phyloP scores from a whole-genome alignment of 1,284 basidiomycete species.

The Trichosporon sp. region DNA sequence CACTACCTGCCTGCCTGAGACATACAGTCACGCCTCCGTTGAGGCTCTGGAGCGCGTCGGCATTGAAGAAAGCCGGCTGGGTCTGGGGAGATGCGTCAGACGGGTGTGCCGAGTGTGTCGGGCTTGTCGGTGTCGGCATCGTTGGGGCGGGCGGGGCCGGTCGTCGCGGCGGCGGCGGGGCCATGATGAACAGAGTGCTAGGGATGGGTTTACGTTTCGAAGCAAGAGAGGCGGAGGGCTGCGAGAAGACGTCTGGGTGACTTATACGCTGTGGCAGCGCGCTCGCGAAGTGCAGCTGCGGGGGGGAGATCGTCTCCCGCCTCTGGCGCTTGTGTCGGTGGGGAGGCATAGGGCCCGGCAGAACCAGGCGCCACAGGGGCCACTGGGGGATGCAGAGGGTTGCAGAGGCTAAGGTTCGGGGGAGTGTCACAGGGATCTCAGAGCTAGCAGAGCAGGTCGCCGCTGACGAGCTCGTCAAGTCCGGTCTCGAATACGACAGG shows the following conservation, averaged over 20 bases:
- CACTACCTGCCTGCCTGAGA: background rate
- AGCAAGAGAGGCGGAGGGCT: background rate
- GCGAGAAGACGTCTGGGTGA: slow-evolving; percentile 6
- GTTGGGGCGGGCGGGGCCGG: background rate
- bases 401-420: no score
- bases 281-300: slow-evolving; percentile 12
- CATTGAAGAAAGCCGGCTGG: background rate
- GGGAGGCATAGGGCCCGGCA: slow-evolving; percentile 2
- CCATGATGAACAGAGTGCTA: background rate
- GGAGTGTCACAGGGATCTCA: no score
- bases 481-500: background rate
- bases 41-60: slow-evolving; percentile 14
- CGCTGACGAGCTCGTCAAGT: background rate
- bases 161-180: slow-evolving; percentile 7
- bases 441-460: background rate
- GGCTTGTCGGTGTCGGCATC: background rate
- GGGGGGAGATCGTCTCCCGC: background rate
- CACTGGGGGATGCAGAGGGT: no score
- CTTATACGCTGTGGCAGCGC: slow-evolving; percentile 19
- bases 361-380: background rate
- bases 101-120: background rate
- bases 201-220: background rate
- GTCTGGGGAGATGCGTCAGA: background rate
- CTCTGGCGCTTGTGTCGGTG: background rate
- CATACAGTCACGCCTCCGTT: background rate